These are phyloP conservation scores for Blastobotrys ciferrii DNA, from an alignment of 1,139 yeast genomes.

Conservation along the genomic window DNA sequence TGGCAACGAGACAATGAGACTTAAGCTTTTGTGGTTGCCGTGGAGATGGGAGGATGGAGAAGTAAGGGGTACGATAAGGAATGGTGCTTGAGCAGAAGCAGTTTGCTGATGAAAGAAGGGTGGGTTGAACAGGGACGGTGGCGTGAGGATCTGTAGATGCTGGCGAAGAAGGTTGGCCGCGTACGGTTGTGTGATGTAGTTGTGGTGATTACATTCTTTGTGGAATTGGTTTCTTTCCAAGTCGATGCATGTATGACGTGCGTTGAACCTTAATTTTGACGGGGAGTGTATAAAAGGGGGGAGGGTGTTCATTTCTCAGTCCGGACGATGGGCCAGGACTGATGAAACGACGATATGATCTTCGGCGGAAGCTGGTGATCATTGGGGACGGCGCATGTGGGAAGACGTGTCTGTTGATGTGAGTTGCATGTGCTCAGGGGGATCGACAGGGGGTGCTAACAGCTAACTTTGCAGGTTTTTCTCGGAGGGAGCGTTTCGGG, in stretches of 20 bases:
- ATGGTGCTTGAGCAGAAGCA: no score
- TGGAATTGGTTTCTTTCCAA: background rate
- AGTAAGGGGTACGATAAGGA: no score
- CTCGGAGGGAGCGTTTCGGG: slow-evolving; percentile 21
- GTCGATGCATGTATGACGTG: background rate
- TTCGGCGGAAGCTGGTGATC: slow-evolving; percentile 63
- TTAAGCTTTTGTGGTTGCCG: no score
- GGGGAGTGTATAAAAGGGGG: background rate
- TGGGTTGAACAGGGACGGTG: no score
- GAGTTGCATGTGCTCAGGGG: background rate
- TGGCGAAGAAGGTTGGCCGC: no score
- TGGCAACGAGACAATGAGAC: no score
- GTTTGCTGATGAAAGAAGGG: no score
- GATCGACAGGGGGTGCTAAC: background rate
- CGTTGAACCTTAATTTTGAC: background rate
- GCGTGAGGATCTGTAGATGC: no score
- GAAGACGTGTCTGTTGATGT: slow-evolving; percentile 50
- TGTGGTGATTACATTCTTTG: background rate
- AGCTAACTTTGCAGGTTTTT: slow-evolving; percentile 12
- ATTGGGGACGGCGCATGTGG: slow-evolving; percentile 95
- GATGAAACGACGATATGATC: slow-evolving; percentile 11
- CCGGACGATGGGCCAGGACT: background rate
- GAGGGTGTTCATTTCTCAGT: background rate
- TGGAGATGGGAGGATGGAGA: no score
- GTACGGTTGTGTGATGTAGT: no score